Base-by-base conservation (phyloP, 371 early-diverging fungal species). In the Fennellomyces sp. region DNA sequence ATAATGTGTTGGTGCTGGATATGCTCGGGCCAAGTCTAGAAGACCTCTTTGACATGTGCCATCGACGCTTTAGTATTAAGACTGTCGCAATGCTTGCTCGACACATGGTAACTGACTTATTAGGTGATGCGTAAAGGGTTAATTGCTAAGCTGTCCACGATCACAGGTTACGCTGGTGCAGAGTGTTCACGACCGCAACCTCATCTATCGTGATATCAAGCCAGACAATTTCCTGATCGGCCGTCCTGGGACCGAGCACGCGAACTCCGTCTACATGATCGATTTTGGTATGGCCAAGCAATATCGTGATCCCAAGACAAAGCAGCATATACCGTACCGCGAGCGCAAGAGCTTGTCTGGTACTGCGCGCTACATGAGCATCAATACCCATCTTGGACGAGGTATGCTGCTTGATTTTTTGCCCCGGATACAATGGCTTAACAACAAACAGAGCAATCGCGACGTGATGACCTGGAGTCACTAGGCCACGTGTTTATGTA, bases 401-500 rank as follows among this genome's bases (percentile, higher is more conserved):
- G 78, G 73, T 73, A 73, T 23, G 11, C 12, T 13, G 2, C 53
- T 25, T 63, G 31, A 42, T 26, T 38, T 29, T 39, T 21, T 61
- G 62, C 65, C 61, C 27, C 23, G 36, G 26, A 47, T 13, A 41
- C 23, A 42, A 21, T n/a, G 10, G 27, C 35, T 47, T 50, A 23
- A 15, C 17, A 23, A 45, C 45, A 45, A 45, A 29, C 15, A 90
- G 98, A 99, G 68, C 96, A 97, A 83, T 94, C 95, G 31, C 89
- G 99, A 61, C 89, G 99, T 56, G 99, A 99, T 78, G 99, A 99
- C 76, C 80, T 99, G 52, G 99, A 99, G 75, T 91, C 97, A 28
- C 86, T 99, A 57, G 99, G 98, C 4, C 98, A 99, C 80, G 99
- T 98, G 17, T 93, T 99, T 61, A 93, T 99, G 88, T 99, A 99